These are phyloP conservation scores for Beauveria sp. DNA, from an alignment of 2,329 filamentous ascomycete genomes.

Conservation along the genomic window DNA sequence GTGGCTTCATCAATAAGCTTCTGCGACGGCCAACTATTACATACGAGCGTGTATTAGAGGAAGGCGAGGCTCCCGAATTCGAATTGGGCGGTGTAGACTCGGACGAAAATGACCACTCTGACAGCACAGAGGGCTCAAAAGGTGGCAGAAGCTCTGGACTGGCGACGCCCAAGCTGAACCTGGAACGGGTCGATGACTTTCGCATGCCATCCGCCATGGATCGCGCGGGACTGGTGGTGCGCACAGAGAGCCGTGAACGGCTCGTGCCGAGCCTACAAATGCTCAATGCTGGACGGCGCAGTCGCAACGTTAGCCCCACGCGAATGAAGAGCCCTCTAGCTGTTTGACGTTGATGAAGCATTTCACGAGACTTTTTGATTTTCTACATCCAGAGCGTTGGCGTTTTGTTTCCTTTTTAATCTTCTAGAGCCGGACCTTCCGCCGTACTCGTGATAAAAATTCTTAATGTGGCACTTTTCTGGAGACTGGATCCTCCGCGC, in stretches of 20 bases:
- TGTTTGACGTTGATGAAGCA: not conserved
- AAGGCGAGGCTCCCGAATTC: slow-evolving; percentile 66
- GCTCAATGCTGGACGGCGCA: slow-evolving; percentile 49
- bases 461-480: not conserved
- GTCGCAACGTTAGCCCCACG: slow-evolving; percentile 50
- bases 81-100: slow-evolving; percentile 65
- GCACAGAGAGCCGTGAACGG: slow-evolving; percentile 81
- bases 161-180: slow-evolving; percentile 55
- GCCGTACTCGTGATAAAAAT: not conserved
- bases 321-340: slow-evolving; percentile 51
- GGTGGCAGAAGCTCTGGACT: slow-evolving; percentile 58
- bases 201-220: slow-evolving; percentile 43
- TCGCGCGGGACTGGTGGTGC: slow-evolving; percentile 65
- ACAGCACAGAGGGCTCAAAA: slow-evolving; percentile 49
- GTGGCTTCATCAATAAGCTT: slow-evolving; percentile 52
- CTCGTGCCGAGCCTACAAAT: slow-evolving; percentile 51
- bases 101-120: slow-evolving; percentile 56
- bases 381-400: not conserved
- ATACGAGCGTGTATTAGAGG: slow-evolving; percentile 83
- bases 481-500: no score
- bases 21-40: slow-evolving; percentile 50
- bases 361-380: not conserved
- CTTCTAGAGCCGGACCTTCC: not conserved
- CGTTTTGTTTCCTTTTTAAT: not conserved
- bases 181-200: slow-evolving; percentile 43